Base-by-base conservation (phyloP, 257 asterid species). In the Capsicum pubescens region DNA sequence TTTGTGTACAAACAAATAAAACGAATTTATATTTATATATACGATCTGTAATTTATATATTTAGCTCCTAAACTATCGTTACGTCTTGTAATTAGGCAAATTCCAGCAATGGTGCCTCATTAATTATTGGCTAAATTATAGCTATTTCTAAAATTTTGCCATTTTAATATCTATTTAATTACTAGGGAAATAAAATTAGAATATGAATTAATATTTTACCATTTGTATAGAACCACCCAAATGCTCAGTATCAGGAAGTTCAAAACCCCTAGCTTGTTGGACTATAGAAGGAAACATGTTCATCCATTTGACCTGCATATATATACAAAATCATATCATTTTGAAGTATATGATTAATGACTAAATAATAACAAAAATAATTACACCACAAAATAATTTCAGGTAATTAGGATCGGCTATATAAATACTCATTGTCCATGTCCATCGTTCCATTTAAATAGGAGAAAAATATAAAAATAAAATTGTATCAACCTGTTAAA, bases 301-400 rank as follows among this genome's bases (percentile, higher is more conserved):
- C 90, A 84, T 88, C 95, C 93, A 93, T 84, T 91, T 92, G 72
- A 86, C 79, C 98, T 94, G 88, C 78, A 87, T 80, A n/a, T n/a
- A n/a, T n/a, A 76, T 56, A 66, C 17, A 58, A n/a, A 36, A 76
- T 44, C 8, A 2, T n/a, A 8, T 4, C 19, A 70, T 14, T 54
- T 10, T 64, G 19, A 26, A 61, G 69, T 61, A 61, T 61, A 61
- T 61, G 39, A 61, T 61, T 9, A n/a, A 46, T 42, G 26, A 5
- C 2, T 69, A 10, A 17, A 39, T 3, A 26, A 39, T 42, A 14
- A 80, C n/a, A 15, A 57, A n/a, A n/a, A 10, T 19, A 8, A 17
- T 7, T 39, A 81, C 16, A 9, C 32, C 39, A 42, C 6, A 59
- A 68, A 84, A 85, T 15, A 15, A 63, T 10, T 5, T 0, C 16